Conservation (phyloP, 2,329 filamentous ascomycete genomes). For the Aspergillus sp. region DNA sequence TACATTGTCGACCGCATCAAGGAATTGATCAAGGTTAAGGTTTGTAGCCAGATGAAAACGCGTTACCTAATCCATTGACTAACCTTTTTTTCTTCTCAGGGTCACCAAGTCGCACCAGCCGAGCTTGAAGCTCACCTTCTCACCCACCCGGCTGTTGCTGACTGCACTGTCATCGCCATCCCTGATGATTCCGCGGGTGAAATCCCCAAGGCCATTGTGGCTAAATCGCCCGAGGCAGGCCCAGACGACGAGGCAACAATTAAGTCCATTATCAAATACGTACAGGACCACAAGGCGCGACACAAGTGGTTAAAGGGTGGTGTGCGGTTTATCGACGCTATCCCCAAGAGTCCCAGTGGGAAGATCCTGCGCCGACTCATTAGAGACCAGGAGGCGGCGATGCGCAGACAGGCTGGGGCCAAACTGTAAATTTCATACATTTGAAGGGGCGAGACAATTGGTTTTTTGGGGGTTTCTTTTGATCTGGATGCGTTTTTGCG, state of each 20-base stretch:
- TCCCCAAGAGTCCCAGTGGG: slow-evolving; percentile 63
- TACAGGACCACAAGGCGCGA: slow-evolving; percentile 60
- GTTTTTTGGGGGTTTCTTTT: background rate
- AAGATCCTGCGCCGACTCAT: slow-evolving; percentile 65
- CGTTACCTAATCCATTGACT: background rate
- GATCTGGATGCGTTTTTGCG: slow-evolving; percentile 1
- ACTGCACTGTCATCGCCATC: slow-evolving; percentile 75
- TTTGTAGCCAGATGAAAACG: slow-evolving; percentile 35
- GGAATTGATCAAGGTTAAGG: slow-evolving; percentile 77
- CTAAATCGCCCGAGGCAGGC: slow-evolving; percentile 55
- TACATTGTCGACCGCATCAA: slow-evolving; percentile 82
- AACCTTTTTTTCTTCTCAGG: slow-evolving; percentile 47
- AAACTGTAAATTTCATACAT: slow-evolving; percentile 55
- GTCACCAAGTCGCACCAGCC: slow-evolving; percentile 78
- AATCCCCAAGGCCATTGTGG: slow-evolving; percentile 63
- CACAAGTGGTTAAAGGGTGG: slow-evolving; percentile 65
- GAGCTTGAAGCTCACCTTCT: slow-evolving; percentile 80
- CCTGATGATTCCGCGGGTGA: slow-evolving; percentile 63
- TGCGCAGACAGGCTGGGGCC: slow-evolving; percentile 61
- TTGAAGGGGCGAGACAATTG: background rate
- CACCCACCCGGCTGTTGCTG: slow-evolving; percentile 70
- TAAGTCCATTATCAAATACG: slow-evolving; percentile 56
- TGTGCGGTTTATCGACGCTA: slow-evolving; percentile 56
- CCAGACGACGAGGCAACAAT: slow-evolving; percentile 53
- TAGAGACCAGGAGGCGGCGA: slow-evolving; percentile 71